A percentile compares a stretch with the other conserved stretches of the same genome.
phyloP scores from a whole-genome alignment of 805 yeast genomes.

The Metschnikowia cubensis region DNA sequence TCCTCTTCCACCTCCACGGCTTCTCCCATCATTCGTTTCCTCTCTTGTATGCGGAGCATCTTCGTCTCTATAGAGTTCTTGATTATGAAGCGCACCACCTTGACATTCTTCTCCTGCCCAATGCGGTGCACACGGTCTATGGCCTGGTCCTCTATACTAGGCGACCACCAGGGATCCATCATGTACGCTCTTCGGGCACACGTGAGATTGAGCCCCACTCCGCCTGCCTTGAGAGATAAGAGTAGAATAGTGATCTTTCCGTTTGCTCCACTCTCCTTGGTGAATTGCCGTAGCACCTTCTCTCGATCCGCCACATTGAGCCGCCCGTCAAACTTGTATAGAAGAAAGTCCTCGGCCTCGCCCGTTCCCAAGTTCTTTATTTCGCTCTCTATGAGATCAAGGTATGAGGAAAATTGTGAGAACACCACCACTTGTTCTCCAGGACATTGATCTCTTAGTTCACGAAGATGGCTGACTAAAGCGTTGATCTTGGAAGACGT shows the following conservation, averaged over 20 bases:
- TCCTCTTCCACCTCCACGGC: conserved; percentile 74
- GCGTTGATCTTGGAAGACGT: conserved; percentile 75
- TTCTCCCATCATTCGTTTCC: conserved; percentile 78
- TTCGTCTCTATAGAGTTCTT: conserved; percentile 81
- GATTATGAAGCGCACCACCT: conserved; percentile 75
- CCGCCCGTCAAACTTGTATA: conserved; percentile 80
- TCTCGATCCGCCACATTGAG: conserved; percentile 63
- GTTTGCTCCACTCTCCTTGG: conserved; percentile 26
- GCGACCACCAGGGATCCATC: conserved; percentile 99
- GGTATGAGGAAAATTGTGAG: conserved; percentile 81
- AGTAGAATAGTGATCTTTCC: conserved; percentile 48
- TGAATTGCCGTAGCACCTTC: conserved; percentile 54
- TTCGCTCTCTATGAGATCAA: conserved; percentile 70
- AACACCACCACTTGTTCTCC: conserved; percentile 80
- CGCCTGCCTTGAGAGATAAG: conserved; percentile 85
- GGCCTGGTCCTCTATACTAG: conserved; percentile 86
- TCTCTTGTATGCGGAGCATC: conserved; percentile 82
- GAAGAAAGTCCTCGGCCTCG: conserved; percentile 41
- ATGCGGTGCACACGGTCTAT: conserved; percentile 88
- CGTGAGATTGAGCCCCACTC: conserved; percentile 86
- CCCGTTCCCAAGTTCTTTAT: conserved; percentile 34
- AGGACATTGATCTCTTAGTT: conserved; percentile 50
- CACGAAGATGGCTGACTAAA: conserved; percentile 53
- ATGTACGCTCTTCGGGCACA: conserved; percentile 79
- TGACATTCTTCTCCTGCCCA: conserved; percentile 74